Evolutionary conservation across 371 early-diverging fungal species (phyloP), one percentile per base, ranked within the genome.

Genomic region (Mucor circinelloides): DNA sequence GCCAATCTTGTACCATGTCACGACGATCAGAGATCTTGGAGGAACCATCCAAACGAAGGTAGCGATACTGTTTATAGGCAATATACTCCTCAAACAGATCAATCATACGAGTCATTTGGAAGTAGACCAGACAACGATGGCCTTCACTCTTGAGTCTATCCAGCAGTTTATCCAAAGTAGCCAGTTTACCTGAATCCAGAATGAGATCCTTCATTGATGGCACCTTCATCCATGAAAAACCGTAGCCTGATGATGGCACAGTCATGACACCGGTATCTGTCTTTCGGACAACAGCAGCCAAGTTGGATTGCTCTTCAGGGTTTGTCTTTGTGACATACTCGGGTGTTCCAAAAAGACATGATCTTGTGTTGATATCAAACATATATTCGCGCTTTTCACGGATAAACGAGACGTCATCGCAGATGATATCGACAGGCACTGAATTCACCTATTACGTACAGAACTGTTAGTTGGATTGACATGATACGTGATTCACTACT

Each of bases 41-140:
- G 10, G 94, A 94, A 25, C 99, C 99, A 79, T 99, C 99, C 44
- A 99, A 78, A 13, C 99, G 88, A 66, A 97, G 81, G 78, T 97
- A 99, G 27, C 86, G 88, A 84, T 97, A 95, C 70, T 93, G 90
- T 56, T 95, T 90, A 68, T 92, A 95, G 0, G 93, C 82, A 56
- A 97, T 84, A 69, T 96, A 99, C 77, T 96, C 96, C 71, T 97
- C 99, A 83, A 99, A 89, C 63, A 99, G 66, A 73, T 99, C 99
- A 69, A 99, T 96, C 97, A 98, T 97, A 73, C 87, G 86, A 9
- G 99, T 98, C 99, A 99, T 99, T 78, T 99, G 99, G 89, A 99
- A 99, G 72, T 98, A 97, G 32, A 99, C 87, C 69, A 99, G 77
- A 4, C 97, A 95, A 60, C 97, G 91, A 75, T 99, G 99, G 0